phyloP scores from a whole-genome alignment of 1,284 basidiomycete species.

The Puccinia coronata region DNA sequence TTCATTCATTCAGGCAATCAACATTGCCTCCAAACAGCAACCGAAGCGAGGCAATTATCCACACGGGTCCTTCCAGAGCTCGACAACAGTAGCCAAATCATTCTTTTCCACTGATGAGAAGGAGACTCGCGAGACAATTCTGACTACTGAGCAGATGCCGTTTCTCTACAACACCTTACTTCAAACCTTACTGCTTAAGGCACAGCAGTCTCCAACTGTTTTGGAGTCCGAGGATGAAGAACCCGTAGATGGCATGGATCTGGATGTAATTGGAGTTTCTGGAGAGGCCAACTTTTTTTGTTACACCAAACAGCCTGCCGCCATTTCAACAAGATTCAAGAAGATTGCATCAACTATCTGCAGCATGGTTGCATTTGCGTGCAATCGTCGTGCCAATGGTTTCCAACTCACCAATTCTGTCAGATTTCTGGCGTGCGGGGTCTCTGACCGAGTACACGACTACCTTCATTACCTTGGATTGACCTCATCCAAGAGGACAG shows the following conservation, averaged over 20 bases:
- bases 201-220: no score
- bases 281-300: no score
- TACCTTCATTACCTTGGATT: background rate
- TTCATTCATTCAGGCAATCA: background rate
- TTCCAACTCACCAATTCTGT: background rate
- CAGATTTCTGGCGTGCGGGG: background rate
- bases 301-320: no score
- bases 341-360: background rate
- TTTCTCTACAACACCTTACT: background rate
- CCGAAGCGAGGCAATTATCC: conserved; percentile 7
- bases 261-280: no score
- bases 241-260: no score
- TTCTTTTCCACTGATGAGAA: background rate
- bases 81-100: background rate
- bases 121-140: background rate
- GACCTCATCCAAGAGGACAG: background rate
- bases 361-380: background rate
- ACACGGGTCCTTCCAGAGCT: background rate
- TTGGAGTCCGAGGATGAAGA: no score
- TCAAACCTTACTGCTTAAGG: no score
- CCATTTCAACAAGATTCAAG: no score
- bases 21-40: background rate
- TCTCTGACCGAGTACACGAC: background rate
- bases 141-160: background rate
- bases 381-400: background rate